A percentile compares a stretch with the other conserved stretches of the same genome.
phyloP scores from a whole-genome alignment of 2,329 filamentous ascomycete species.

The Aspergillus sergii region DNA sequence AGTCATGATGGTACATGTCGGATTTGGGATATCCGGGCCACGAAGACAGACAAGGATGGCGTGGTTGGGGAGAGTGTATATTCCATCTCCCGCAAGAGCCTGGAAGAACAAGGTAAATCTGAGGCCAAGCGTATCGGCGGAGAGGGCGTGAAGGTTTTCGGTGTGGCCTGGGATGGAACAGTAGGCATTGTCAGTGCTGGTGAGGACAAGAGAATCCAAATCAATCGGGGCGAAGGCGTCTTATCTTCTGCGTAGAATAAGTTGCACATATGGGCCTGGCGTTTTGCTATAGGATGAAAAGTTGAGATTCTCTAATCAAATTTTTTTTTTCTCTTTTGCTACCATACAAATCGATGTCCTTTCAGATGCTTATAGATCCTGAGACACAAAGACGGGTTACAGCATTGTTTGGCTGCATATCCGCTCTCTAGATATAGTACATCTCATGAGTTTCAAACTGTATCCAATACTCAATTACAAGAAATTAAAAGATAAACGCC shows the following conservation, averaged over 20 bases:
- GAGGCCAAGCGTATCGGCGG: constrained; percentile 64
- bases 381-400: neutral
- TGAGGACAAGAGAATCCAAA: constrained; percentile 92
- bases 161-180: constrained; percentile 79
- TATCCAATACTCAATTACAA: constrained; percentile 14
- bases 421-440: constrained; percentile 23
- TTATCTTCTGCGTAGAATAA: constrained; percentile 34
- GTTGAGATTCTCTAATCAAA: constrained; percentile 23
- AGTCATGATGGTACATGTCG: constrained; percentile 90
- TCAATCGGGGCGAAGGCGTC: constrained; percentile 70
- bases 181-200: constrained; percentile 89
- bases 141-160: constrained; percentile 87
- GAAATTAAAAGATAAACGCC: constrained; percentile 21
- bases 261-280: constrained; percentile 33
- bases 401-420: neutral
- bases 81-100: constrained; percentile 76
- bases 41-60: constrained; percentile 60
- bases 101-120: constrained; percentile 65
- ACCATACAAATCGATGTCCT: constrained; percentile 10
- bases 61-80: constrained; percentile 71
- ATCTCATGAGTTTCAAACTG: constrained; percentile 13
- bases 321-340: constrained; percentile 9
- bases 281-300: constrained; percentile 35
- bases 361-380: neutral
- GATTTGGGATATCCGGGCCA: constrained; percentile 85